Conservation (phyloP, 2,329 filamentous ascomycete genomes). For the Colletotrichum navitas region DNA sequence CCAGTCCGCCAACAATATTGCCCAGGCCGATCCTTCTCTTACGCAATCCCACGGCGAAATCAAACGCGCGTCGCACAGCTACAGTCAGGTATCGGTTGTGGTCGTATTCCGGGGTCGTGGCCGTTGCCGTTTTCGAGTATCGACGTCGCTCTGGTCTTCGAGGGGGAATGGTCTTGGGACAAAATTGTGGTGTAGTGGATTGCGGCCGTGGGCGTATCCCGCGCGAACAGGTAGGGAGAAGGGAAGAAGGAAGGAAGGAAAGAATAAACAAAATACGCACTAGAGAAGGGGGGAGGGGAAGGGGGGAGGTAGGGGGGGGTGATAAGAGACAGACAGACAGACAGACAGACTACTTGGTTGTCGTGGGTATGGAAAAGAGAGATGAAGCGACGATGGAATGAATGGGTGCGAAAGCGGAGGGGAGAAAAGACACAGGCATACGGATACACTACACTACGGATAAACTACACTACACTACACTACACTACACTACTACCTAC, state of each 20-base stretch:
- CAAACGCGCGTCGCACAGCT: slow-evolving; percentile 18
- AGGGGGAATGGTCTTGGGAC: neutral
- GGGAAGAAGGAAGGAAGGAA: slow-evolving; percentile 1
- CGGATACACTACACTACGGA: no score
- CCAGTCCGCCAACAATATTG: slow-evolving; percentile 14
- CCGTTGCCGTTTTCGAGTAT: slow-evolving; percentile 4
- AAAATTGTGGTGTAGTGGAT: neutral
- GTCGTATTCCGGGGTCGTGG: slow-evolving; percentile 10
- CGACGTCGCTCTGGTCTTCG: neutral
- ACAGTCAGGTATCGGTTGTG: neutral
- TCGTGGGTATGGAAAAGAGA: slow-evolving; percentile 2
- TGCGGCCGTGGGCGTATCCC: neutral
- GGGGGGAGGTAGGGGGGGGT: neutral
- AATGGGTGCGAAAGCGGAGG: slow-evolving; percentile 4
- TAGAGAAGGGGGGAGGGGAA: neutral
- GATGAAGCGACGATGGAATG: slow-evolving; percentile 10
- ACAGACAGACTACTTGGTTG: neutral
- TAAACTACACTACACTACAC: no score
- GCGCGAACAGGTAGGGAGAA: neutral
- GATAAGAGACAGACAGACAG: neutral
- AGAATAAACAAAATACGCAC: neutral
- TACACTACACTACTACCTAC: no score
- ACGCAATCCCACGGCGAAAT: slow-evolving; percentile 30
- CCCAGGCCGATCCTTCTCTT: slow-evolving; percentile 38
- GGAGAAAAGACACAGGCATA: neutral